Conservation (phyloP, 495 filamentous ascomycete species). For the Staphylotrichum longicolle region DNA sequence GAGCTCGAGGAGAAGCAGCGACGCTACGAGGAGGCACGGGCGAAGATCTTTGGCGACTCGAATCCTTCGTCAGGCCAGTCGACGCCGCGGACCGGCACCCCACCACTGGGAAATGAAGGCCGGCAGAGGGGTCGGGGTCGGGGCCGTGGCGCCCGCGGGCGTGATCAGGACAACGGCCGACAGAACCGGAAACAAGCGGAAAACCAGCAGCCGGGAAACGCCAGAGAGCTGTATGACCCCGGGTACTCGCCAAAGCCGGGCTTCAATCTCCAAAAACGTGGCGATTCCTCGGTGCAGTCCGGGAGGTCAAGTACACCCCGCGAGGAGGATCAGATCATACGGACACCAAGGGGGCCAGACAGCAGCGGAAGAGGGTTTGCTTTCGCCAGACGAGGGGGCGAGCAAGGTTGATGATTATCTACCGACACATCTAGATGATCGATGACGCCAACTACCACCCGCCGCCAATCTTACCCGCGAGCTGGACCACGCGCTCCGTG, state of each 20-base stretch:
- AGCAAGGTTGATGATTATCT: slow-evolving; percentile 41
- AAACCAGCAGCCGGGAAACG: slow-evolving; percentile 26
- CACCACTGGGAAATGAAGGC: slow-evolving; percentile 50
- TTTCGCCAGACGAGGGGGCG: slow-evolving; percentile 41
- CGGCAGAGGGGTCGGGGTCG: slow-evolving; percentile 33
- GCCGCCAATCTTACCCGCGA: slow-evolving; percentile 90
- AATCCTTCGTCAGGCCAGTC: slow-evolving; percentile 50
- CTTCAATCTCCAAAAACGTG: slow-evolving; percentile 48
- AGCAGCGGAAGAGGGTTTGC: slow-evolving; percentile 72
- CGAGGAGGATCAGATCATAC: slow-evolving; percentile 54
- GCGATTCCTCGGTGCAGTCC: slow-evolving; percentile 46
- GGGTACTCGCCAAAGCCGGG: slow-evolving; percentile 61
- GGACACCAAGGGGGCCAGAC: slow-evolving; percentile 73
- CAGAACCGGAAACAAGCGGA: slow-evolving; percentile 23
- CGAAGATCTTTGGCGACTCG: slow-evolving; percentile 75
- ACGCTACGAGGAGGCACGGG: slow-evolving; percentile 80
- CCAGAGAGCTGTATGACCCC: slow-evolving; percentile 69
- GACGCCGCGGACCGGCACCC: slow-evolving; percentile 57
- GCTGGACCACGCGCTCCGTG: slow-evolving; percentile 79
- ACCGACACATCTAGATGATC: slow-evolving; percentile 3
- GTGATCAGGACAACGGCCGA: slow-evolving; percentile 24
- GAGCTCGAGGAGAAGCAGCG: slow-evolving; percentile 85
- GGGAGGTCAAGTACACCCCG: slow-evolving; percentile 45
- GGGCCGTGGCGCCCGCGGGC: slow-evolving; percentile 25
- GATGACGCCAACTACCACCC: slow-evolving; percentile 65